Conservation (phyloP, 805 yeast species). For the Pichia occidentalis region DNA sequence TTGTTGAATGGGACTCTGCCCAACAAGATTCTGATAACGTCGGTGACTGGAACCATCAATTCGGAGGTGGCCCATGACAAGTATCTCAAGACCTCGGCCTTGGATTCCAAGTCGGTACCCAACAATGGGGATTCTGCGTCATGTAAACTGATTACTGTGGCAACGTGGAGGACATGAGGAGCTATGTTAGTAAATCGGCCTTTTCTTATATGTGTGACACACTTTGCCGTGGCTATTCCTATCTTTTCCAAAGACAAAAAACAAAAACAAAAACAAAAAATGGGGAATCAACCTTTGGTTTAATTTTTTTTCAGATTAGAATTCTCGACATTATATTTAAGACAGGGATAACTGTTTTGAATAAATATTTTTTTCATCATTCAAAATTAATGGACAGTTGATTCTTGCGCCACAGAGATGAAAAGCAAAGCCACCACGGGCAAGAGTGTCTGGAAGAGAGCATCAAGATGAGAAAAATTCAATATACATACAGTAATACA, state of each 20-base stretch:
- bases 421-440: too few relatives aligned
- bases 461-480: conserved; percentile 2
- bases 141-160: conserved; percentile 40
- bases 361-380: conserved; percentile 53
- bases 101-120: conserved; percentile 61
- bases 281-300: background rate
- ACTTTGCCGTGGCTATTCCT: too few relatives aligned
- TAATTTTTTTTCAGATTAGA: conserved; percentile 40
- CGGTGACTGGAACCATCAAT: conserved; percentile 40
- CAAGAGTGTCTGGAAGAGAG: background rate
- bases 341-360: conserved; percentile 80
- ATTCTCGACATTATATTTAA: conserved; percentile 70
- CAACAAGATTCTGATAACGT: conserved; percentile 50
- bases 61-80: conserved; percentile 71
- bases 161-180: conserved; percentile 12
- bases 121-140: conserved; percentile 36
- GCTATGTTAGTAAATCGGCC: conserved; percentile 17
- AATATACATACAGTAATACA: conserved; percentile 38
- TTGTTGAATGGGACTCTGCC: conserved; percentile 76
- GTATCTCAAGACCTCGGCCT: conserved; percentile 70
- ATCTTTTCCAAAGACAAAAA: background rate
- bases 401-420: too few relatives aligned
- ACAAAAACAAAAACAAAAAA: too few relatives aligned
- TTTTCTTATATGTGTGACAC: too few relatives aligned
- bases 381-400: conserved; percentile 17